A percentile compares a stretch with the other conserved stretches of the same genome.
phyloP scores from a whole-genome alignment of 768 basidiomycete species.

The Punctularia strigosozonata region DNA sequence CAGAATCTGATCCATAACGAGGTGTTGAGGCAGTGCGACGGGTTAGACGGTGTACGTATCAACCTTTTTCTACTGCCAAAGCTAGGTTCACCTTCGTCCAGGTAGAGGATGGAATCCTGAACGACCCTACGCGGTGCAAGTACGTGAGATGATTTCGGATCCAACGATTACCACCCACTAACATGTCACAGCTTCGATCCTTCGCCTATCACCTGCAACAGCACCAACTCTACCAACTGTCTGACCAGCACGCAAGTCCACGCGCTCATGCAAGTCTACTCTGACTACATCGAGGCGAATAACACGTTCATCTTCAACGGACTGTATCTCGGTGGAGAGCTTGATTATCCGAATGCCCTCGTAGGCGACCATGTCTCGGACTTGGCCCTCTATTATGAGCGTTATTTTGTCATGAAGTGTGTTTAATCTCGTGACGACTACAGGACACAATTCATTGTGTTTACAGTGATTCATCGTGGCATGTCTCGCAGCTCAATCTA shows the following conservation, averaged over 20 bases:
- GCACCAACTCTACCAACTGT: background rate
- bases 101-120: constrained; percentile 18
- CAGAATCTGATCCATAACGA: constrained; percentile 15
- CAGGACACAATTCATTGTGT: too few species aligned
- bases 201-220: background rate
- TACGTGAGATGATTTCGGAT: background rate
- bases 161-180: background rate
- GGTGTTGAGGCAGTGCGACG: constrained; percentile 20
- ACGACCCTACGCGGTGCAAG: constrained; percentile 13
- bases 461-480: background rate
- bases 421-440: too few species aligned
- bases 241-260: background rate
- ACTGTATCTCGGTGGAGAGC: background rate
- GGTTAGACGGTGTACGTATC: constrained; percentile 15
- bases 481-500: background rate
- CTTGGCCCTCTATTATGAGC: background rate
- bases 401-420: background rate
- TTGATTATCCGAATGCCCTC: background rate
- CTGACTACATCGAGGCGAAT: background rate
- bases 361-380: background rate
- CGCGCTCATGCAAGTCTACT: background rate
- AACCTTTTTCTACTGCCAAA: background rate
- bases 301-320: background rate
- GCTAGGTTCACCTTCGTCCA: constrained; percentile 1
- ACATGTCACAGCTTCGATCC: background rate